Evolutionary conservation across 2,329 filamentous ascomycete species (phyloP), one percentile per base, ranked within the genome.

Genomic region (Alternaria sp.): DNA sequence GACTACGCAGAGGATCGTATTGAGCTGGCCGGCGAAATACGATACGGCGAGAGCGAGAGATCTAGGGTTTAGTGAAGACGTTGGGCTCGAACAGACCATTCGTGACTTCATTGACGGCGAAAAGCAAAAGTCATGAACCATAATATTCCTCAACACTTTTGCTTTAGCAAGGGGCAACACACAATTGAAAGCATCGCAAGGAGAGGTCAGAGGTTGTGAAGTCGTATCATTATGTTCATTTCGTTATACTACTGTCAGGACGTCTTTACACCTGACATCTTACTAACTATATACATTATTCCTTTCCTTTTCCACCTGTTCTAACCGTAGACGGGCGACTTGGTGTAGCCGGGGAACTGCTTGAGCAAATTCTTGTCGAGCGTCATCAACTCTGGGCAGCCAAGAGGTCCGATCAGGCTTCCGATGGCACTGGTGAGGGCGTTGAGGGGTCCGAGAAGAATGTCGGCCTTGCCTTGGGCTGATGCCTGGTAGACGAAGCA

Each of bases 11-110:
- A 81, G 81, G 28, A 87, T 89, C 70, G 75, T 88, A 53, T 80
- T 85, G 26, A 86, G 84, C 32, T 89, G 86, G 86, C 85, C 86
- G 1, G 83, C 83, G 1, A 82, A 82, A 36, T 88, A 87, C 68
- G 85, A 88, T 74, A 86, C 65, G 73, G 88, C 79, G 2, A 83
- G 85, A 64, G 89, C 89, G 5, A 80, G 83, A 62, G 75, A 79
- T 9, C 73, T 91, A 57, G 87, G 87, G 0, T 82, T 88, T 64
- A 72, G 78, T 53, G 77, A 79, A 1, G 87, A 88, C 75, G 80
- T 81, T 6, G 77, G 75, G n/a, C 79, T 86, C 57, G 80, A 82
- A 69, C 78, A 79, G 63, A 83, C 83, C 3, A 82, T 85, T 55
- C 79, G 75, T 50, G 82, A 84, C 62, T 85, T 83, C 40, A 74